Evolutionary conservation across 345 rosid genomes (phyloP).

Genomic region (Pistacia integerrima): DNA sequence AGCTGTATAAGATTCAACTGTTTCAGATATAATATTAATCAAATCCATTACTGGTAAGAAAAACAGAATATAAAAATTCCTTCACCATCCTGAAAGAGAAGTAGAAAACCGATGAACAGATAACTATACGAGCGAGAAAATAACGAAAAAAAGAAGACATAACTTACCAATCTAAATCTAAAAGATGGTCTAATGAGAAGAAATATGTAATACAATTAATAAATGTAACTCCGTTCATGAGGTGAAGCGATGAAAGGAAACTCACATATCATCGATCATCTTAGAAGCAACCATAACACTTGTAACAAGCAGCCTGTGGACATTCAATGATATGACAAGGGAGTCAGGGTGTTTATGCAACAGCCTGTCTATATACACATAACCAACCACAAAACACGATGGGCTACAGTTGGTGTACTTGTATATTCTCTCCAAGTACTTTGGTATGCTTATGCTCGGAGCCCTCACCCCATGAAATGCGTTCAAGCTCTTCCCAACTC

Average conservation of each 20-base stretch:
- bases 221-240: too few species aligned
- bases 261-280: slow-evolving; percentile 89
- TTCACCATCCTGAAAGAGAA: too few species aligned
- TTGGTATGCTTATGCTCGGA: slow-evolving; percentile 70
- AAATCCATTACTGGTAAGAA: neutral
- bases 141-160: too few species aligned
- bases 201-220: neutral
- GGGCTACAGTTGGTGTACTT: slow-evolving; percentile 88
- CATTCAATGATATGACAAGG: slow-evolving; percentile 67
- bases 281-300: slow-evolving; percentile 91
- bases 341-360: slow-evolving; percentile 75
- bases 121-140: too few species aligned
- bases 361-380: slow-evolving; percentile 74
- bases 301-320: slow-evolving; percentile 81
- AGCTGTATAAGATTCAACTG: neutral
- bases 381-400: slow-evolving; percentile 85
- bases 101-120: too few species aligned
- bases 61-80: neutral
- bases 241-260: slow-evolving; percentile 22
- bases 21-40: neutral
- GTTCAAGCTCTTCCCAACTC: slow-evolving; percentile 60
- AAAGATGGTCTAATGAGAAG: neutral
- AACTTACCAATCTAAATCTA: neutral
- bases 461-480: slow-evolving; percentile 81
- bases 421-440: slow-evolving; percentile 83